Conservation (phyloP, 2,329 filamentous ascomycete genomes). For the Exutisphaerella laricina region DNA sequence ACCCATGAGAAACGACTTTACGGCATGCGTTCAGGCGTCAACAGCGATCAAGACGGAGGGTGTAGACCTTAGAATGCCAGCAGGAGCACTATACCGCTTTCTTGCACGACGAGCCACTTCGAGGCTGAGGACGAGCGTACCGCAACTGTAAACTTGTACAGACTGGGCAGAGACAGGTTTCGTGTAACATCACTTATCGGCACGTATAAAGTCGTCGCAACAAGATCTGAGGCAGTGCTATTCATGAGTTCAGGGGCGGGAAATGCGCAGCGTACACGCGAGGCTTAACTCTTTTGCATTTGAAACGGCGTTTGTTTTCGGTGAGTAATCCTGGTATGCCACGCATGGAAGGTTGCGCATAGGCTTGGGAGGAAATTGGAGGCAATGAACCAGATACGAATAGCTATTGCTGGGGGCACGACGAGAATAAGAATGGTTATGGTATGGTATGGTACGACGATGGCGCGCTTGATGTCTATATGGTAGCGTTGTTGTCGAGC, state of each 20-base stretch:
- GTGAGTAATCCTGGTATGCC: neutral
- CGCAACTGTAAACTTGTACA: constrained; percentile 3
- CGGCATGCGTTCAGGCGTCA: neutral
- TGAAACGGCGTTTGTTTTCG: neutral
- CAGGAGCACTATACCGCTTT: neutral
- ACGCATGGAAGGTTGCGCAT: neutral
- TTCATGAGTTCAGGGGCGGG: neutral
- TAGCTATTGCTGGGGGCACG: no score
- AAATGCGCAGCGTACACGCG: constrained; percentile 4
- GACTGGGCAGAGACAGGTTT: constrained; percentile 1
- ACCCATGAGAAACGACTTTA: neutral
- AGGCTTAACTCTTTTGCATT: neutral
- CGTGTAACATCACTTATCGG: neutral
- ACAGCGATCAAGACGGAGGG: neutral
- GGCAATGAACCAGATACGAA: no score
- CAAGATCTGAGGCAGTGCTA: neutral
- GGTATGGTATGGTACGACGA: no score
- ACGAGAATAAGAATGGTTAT: no score
- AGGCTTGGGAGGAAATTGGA: neutral
- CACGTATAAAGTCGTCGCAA: neutral
- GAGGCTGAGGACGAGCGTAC: neutral
- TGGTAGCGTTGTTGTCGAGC: neutral
- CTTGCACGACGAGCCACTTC: neutral
- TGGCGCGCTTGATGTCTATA: neutral
- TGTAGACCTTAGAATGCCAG: neutral